A percentile compares a stretch with the other conserved stretches of the same genome.
Evolutionary conservation across 148 eudicot genomes (phyloP).

Genomic region (Rhododendron vialii): DNA sequence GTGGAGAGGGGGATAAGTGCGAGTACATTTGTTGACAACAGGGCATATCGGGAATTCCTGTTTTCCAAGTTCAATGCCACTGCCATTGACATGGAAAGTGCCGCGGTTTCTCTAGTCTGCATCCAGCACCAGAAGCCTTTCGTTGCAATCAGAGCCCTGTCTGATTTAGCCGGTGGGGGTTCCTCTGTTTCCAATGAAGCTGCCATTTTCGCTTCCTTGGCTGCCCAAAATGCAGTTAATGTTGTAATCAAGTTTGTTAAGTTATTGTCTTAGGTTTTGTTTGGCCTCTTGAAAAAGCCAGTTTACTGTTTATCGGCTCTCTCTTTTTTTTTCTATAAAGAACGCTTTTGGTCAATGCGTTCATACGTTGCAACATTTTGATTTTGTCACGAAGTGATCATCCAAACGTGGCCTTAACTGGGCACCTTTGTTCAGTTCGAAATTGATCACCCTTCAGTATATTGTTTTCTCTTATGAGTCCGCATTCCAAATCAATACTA

Average conservation of each 20-base stretch:
- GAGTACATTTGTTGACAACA: slow-evolving; percentile 46
- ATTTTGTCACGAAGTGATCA: not conserved
- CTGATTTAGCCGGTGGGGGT: slow-evolving; percentile 73
- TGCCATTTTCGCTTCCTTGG: slow-evolving; percentile 40
- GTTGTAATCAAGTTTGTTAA: slow-evolving; percentile 34
- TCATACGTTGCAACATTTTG: not conserved
- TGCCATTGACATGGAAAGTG: slow-evolving; percentile 65
- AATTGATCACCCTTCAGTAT: not conserved
- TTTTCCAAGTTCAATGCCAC: slow-evolving; percentile 27
- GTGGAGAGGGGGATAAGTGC: slow-evolving; percentile 50
- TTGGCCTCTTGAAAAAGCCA: not conserved
- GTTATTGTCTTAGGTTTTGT: slow-evolving; percentile 1
- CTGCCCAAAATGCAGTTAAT: slow-evolving; percentile 44
- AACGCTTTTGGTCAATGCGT: not conserved
- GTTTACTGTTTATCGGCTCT: not conserved
- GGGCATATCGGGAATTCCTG: slow-evolving; percentile 46
- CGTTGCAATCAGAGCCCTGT: slow-evolving; percentile 48
- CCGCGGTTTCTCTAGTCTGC: slow-evolving; percentile 55
- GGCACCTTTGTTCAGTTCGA: too few species aligned
- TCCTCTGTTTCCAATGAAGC: slow-evolving; percentile 54
- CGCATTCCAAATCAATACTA: not conserved
- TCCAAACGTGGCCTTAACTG: not conserved
- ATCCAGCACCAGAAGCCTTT: slow-evolving; percentile 47
- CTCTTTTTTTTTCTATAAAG: not conserved
- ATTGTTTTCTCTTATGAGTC: not conserved